A percentile compares a stretch with the other conserved stretches of the same genome.
Conservation (phyloP, 352 stramenopile genomes). For the Phytophthora fragariaefolia region DNA sequence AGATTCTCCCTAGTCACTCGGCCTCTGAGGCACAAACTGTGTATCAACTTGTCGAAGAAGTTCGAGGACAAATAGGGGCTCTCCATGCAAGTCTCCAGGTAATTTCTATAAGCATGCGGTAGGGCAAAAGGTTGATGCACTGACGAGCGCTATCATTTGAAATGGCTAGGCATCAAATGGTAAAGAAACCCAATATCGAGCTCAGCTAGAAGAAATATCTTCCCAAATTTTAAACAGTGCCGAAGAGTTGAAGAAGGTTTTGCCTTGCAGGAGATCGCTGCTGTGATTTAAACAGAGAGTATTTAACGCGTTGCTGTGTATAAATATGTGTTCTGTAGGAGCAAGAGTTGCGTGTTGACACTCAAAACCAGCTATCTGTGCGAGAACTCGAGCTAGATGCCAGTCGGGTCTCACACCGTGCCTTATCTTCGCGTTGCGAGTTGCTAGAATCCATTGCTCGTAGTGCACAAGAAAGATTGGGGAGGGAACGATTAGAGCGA, state of each 20-base stretch:
- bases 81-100: conserved; percentile 42
- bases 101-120: not conserved
- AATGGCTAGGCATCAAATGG: conserved; percentile 24
- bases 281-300: not conserved
- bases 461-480: conserved; percentile 61
- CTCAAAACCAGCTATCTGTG: conserved; percentile 37
- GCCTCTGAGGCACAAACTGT: conserved; percentile 33
- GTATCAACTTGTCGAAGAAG: conserved; percentile 41
- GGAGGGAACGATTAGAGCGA: conserved; percentile 56
- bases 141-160: conserved; percentile 4
- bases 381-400: conserved; percentile 48
- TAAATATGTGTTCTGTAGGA: conserved; percentile 28
- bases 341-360: conserved; percentile 9
- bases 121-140: not conserved
- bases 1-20: conserved; percentile 27
- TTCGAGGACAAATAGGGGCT: conserved; percentile 30
- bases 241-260: conserved; percentile 39
- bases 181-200: conserved; percentile 32
- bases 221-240: conserved; percentile 16
- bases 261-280: not conserved
- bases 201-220: conserved; percentile 31
- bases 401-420: conserved; percentile 43
- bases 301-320: conserved; percentile 12
- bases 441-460: conserved; percentile 70
- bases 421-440: conserved; percentile 49